These are phyloP conservation scores for Bipolaris oryzae DNA, from an alignment of 2,329 filamentous ascomycete species.

Conservation along the genomic window DNA sequence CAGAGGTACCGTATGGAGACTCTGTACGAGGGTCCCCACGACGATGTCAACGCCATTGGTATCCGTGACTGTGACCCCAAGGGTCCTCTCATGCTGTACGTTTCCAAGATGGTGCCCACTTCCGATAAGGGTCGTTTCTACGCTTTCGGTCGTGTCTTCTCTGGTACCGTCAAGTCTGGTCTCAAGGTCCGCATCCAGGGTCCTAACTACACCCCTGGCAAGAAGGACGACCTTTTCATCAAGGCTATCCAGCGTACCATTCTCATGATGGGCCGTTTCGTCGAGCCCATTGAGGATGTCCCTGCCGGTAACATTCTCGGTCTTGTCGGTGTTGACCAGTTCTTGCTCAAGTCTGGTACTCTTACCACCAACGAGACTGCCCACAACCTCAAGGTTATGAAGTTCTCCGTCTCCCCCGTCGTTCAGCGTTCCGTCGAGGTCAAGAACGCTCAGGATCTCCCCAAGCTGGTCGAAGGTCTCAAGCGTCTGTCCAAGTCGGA, in stretches of 20 bases:
- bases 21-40: constrained; percentile 94
- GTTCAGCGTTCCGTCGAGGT: constrained; percentile 98
- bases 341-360: constrained; percentile 99
- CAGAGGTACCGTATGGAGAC: constrained; percentile 99
- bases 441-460: constrained; percentile 99
- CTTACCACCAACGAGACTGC: constrained; percentile 95
- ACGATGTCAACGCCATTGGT: constrained; percentile 91
- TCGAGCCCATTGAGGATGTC: constrained; percentile 98
- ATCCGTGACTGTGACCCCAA: constrained; percentile 99
- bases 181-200: constrained; percentile 99
- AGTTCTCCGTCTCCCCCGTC: constrained; percentile 99
- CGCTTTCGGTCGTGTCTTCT: constrained; percentile 99
- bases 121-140: constrained; percentile 99
- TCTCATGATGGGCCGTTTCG: constrained; percentile 99
- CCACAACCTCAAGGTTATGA: constrained; percentile 99
- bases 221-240: constrained; percentile 99
- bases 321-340: constrained; percentile 99
- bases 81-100: constrained; percentile 99
- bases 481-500: constrained; percentile 99
- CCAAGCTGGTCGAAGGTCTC: constrained; percentile 99
- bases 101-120: constrained; percentile 99
- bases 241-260: constrained; percentile 99
- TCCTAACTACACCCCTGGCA: constrained; percentile 96
- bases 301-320: constrained; percentile 99
- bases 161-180: constrained; percentile 96